Base-by-base conservation (phyloP, 176 grass and related monocot species). In the Carex myosuroides region DNA sequence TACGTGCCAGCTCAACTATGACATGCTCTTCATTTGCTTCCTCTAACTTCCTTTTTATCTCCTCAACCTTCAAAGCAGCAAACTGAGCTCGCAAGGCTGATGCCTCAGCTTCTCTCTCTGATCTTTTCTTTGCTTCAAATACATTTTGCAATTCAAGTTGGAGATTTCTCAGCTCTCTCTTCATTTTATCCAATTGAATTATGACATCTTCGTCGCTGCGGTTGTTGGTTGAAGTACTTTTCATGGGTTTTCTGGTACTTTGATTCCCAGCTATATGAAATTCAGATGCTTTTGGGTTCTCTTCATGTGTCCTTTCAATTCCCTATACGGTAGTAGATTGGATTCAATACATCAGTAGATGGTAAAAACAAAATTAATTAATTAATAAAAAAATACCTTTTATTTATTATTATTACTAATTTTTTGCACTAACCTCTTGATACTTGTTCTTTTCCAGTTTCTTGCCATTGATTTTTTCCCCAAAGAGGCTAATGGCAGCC, bases 21-120 rank as follows among this genome's bases (percentile, higher is more conserved):
- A 92, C 90, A 88, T 99, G 93, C 80, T 99, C 93, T 85, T 99
- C 93, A 69, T 99, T 93, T 2, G 93, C 96, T 75, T 91, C 88
- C 17, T 91, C 88, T 83, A 99, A 88, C 61, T 75, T 86, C 52
- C 80, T 90, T 70, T 86, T 92, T 67, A 95, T 71, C 71, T 92
- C 96, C 81, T 92, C 90, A 12, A 84, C 81, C n/a, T 87, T 66
- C 41, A 57, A 88, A 22, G 86, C 82, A 83, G 84, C 85, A 30
- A 87, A 81, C 85, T 74, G 71, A 11, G 88, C 83, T 74, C 61
- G 95, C 16, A 85, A 90, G 30, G 79, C 79, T 14, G 93, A 92
- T 20, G 85, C 60, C 79, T 93, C 93, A 17, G 91, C 87, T 81
- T 95, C 89, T 84, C 86, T 92, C 86, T 95, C 91, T 21, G 96